Conservation (phyloP, 2,329 filamentous ascomycete genomes). For the Botrytis squamosa region DNA sequence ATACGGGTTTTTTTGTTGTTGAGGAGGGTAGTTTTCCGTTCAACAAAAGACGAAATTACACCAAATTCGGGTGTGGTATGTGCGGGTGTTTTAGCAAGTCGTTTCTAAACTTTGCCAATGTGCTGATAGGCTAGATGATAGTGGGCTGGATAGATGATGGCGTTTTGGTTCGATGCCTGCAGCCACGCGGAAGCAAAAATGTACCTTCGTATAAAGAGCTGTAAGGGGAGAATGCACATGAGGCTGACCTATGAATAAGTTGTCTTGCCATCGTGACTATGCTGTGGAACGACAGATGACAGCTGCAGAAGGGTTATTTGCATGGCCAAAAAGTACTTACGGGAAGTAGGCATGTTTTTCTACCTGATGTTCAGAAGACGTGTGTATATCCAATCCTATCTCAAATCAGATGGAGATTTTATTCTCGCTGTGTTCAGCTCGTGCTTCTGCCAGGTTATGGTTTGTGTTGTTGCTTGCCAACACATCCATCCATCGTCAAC, state of each 20-base stretch:
- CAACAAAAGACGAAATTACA: constrained; percentile 15
- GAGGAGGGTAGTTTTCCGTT: neutral
- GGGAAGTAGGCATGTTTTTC: constrained; percentile 4
- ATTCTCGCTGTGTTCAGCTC: constrained; percentile 23
- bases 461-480: constrained; percentile 21
- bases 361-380: constrained; percentile 20
- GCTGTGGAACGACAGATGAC: constrained; percentile 22
- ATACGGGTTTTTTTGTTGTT: neutral
- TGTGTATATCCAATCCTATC: constrained; percentile 18
- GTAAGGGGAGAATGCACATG: constrained; percentile 20
- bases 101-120: constrained; percentile 2
- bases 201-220: constrained; percentile 22
- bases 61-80: constrained; percentile 15
- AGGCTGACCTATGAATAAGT: constrained; percentile 24
- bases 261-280: constrained; percentile 23
- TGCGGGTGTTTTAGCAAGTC: constrained; percentile 9
- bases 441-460: constrained; percentile 16
- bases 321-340: constrained; percentile 14
- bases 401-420: constrained; percentile 13
- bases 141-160: constrained; percentile 17
- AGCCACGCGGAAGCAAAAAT: constrained; percentile 21
- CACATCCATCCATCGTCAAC: constrained; percentile 20
- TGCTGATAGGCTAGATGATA: neutral
- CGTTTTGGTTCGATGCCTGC: constrained; percentile 19
- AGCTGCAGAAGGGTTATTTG: constrained; percentile 23